Conservation (phyloP, 345 rosid genomes). For the Excoecaria cochinchinensis region DNA sequence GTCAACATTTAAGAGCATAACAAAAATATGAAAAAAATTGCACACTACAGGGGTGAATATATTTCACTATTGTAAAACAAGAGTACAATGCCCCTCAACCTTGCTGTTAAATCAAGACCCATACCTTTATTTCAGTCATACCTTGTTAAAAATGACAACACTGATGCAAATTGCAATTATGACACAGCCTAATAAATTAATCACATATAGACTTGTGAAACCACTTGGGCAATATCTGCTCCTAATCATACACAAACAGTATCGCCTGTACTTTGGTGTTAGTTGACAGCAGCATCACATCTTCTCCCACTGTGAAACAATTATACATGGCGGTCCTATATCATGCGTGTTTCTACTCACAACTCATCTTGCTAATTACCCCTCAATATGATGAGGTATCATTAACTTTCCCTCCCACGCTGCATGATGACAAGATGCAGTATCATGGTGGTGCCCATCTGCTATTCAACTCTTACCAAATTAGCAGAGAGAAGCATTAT, state of each 20-base stretch:
- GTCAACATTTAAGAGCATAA: too few relatives aligned
- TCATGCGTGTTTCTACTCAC: slow-evolving; percentile 24
- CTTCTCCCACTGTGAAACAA: slow-evolving; percentile 18
- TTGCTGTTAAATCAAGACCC: background rate
- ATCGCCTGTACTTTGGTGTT: slow-evolving; percentile 23
- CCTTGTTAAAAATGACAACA: background rate
- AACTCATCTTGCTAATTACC: slow-evolving; percentile 22
- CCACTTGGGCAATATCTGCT: slow-evolving; percentile 18
- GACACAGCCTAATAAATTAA: slow-evolving; percentile 11
- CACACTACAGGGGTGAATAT: too few relatives aligned
- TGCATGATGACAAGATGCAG: slow-evolving; percentile 13
- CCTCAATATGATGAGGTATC: slow-evolving; percentile 20
- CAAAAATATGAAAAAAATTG: too few relatives aligned
- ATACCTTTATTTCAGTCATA: background rate
- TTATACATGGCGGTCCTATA: slow-evolving; percentile 15
- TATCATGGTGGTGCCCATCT: background rate
- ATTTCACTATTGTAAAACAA: background rate
- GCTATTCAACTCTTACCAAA: slow-evolving; percentile 6
- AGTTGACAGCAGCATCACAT: slow-evolving; percentile 25
- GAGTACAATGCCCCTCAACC: background rate
- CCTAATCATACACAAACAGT: slow-evolving; percentile 22
- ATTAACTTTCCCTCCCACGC: slow-evolving; percentile 12
- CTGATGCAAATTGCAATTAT: slow-evolving; percentile 3
- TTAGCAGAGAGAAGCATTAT: slow-evolving; percentile 13
- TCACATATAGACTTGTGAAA: slow-evolving; percentile 20